A percentile compares a stretch with the other conserved stretches of the same genome.
These are phyloP conservation scores for Alternaria sp. DNA, from an alignment of 2,329 filamentous ascomycete genomes.

Conservation along the genomic window DNA sequence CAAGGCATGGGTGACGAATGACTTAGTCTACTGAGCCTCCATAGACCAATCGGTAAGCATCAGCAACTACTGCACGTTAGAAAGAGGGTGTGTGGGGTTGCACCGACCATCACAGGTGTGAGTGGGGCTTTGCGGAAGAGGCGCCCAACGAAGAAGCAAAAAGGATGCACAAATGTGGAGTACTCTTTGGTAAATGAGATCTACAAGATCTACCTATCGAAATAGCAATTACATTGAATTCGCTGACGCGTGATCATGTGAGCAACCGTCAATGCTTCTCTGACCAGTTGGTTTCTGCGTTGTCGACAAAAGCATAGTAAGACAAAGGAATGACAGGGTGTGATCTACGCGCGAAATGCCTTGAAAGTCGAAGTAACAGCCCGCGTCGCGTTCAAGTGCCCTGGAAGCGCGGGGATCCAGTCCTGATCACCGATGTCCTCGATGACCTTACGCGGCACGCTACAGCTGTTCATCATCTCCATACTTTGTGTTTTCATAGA, in stretches of 20 bases:
- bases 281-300: background rate
- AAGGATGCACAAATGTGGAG: background rate
- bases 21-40: background rate
- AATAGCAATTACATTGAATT: background rate
- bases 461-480: slow-evolving; percentile 59
- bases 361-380: background rate
- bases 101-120: background rate
- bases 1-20: background rate
- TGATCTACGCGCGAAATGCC: background rate
- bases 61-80: slow-evolving; percentile 5
- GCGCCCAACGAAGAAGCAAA: background rate
- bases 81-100: slow-evolving; percentile 1
- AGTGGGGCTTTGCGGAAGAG: slow-evolving; percentile 3
- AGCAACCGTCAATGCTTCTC: background rate
- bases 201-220: background rate
- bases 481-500: slow-evolving; percentile 58
- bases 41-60: background rate
- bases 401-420: slow-evolving; percentile 17
- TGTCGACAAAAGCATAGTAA: background rate
- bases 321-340: background rate
- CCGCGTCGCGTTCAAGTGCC: slow-evolving; percentile 10
- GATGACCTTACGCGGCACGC: slow-evolving; percentile 55
- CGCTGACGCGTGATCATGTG: background rate
- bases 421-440: slow-evolving; percentile 57
- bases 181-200: background rate